phyloP scores from a whole-genome alignment of 192 early-diverging fungal species.

The Rhizophagus sp. region DNA sequence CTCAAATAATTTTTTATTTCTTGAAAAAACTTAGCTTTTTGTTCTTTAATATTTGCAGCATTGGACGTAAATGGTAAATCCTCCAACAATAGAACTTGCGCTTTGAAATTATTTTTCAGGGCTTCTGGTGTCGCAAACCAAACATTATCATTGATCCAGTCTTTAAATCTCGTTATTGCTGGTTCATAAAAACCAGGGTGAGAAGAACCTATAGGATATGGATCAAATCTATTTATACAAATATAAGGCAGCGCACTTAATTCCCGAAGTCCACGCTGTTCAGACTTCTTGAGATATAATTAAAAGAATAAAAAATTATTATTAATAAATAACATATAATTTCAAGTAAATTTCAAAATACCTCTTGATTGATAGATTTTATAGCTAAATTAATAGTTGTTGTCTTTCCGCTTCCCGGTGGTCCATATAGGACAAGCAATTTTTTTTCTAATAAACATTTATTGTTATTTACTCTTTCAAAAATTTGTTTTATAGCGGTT shows the following conservation, averaged over 20 bases:
- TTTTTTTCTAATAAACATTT: neutral
- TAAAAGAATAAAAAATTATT: too few species aligned
- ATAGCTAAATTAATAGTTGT: neutral
- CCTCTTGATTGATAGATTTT: neutral
- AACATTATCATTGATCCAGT: neutral
- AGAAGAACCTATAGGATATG: neutral
- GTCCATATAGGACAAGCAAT: neutral
- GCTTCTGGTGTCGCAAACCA: neutral
- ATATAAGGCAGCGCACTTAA: neutral
- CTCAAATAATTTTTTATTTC: neutral
- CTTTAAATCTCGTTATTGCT: neutral
- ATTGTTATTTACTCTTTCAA: neutral
- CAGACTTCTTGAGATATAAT: too few species aligned
- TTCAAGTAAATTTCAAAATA: too few species aligned
- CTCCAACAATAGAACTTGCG: neutral
- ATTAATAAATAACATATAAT: too few species aligned
- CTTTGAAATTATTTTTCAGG: neutral
- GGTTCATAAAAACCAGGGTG: neutral
- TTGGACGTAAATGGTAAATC: neutral
- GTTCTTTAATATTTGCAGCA: neutral
- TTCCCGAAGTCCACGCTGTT: neutral
- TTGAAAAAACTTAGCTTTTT: neutral
- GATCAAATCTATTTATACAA: neutral
- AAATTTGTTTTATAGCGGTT: neutral
- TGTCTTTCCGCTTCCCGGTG: neutral